Evolutionary conservation across 345 rosid species (phyloP).

Genomic region (Melaleuca quinquenervia): DNA sequence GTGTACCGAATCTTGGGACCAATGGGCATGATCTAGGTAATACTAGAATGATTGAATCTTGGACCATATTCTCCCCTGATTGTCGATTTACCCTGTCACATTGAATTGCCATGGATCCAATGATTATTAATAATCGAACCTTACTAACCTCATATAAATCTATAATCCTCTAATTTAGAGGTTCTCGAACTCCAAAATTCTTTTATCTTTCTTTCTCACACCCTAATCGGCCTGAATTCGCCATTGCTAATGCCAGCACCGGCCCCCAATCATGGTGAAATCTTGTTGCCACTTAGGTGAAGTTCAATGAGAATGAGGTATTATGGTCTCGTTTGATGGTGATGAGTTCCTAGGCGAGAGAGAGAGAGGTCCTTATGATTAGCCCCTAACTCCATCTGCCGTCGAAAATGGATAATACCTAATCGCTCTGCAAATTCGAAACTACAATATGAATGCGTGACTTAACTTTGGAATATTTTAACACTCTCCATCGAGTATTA

Average conservation of each 20-base stretch:
- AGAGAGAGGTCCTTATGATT: not conserved
- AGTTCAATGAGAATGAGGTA: not conserved
- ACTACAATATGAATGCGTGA: fast-evolving
- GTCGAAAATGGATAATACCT: not conserved
- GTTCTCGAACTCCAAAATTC: not conserved
- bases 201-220: not conserved
- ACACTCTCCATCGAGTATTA: not conserved
- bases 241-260: not conserved
- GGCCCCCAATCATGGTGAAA: not conserved
- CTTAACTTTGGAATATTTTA: not conserved
- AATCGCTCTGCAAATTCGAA: not conserved
- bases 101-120: not conserved
- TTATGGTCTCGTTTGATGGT: not conserved
- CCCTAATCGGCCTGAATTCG: not conserved
- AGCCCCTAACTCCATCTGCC: not conserved
- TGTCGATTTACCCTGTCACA: not conserved
- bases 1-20: not conserved
- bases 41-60: not conserved
- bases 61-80: not conserved
- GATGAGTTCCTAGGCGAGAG: not conserved
- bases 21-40: not conserved
- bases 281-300: not conserved
- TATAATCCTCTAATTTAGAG: not conserved
- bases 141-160: not conserved
- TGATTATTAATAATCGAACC: not conserved